phyloP scores from a whole-genome alignment of 2,329 filamentous ascomycete species.

The Paecilomyces dactylethromorphus region DNA sequence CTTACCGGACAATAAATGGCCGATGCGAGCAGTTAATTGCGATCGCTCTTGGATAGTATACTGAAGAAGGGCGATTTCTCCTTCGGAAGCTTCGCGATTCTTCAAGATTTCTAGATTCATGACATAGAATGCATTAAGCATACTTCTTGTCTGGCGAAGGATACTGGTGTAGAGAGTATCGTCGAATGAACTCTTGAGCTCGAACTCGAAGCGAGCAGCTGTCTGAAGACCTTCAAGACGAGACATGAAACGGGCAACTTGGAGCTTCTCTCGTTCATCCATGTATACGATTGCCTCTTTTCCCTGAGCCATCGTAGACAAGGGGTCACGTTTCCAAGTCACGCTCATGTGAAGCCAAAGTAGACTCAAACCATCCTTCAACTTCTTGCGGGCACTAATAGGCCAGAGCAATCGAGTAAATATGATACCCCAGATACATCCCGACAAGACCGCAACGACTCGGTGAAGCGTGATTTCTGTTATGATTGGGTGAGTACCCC shows the following conservation, averaged over 20 bases:
- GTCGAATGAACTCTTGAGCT: conserved; percentile 81
- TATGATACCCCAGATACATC: conserved; percentile 87
- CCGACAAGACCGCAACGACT: conserved; percentile 76
- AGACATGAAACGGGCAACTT: conserved; percentile 71
- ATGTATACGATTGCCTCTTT: conserved; percentile 63
- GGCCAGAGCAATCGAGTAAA: conserved; percentile 89
- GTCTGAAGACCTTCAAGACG: conserved; percentile 67
- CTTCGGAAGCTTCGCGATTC: conserved; percentile 65
- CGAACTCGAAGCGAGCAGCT: conserved; percentile 77
- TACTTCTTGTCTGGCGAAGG: conserved; percentile 70
- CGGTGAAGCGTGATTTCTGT: conserved; percentile 82
- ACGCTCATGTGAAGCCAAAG: conserved; percentile 91
- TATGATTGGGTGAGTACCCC: conserved; percentile 75
- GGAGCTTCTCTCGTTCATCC: conserved; percentile 78
- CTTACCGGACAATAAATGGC: conserved; percentile 66
- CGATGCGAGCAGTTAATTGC: conserved; percentile 79
- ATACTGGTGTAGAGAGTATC: conserved; percentile 65
- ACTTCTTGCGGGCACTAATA: conserved; percentile 79
- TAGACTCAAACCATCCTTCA: conserved; percentile 83
- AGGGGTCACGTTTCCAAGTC: conserved; percentile 90
- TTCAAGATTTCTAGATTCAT: conserved; percentile 91
- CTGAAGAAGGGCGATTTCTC: conserved; percentile 72
- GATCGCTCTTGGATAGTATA: conserved; percentile 74
- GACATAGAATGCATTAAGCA: conserved; percentile 89
- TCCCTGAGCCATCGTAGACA: conserved; percentile 64